Conservation (phyloP, 2,329 filamentous ascomycete species). For the Dothistroma septosporum region DNA sequence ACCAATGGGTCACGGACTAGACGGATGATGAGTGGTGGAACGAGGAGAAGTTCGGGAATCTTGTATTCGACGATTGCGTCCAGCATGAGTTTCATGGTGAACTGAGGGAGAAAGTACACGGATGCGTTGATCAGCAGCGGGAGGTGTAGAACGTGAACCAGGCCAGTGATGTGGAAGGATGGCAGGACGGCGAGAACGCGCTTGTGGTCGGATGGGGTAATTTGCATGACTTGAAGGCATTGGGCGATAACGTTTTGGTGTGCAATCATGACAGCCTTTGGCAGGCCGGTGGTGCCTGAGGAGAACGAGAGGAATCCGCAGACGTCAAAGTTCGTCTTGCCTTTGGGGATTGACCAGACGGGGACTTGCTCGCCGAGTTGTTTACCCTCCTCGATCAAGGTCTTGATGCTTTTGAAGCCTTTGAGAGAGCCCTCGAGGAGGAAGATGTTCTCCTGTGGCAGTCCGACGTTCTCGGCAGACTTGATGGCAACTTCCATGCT, state of each 20-base stretch:
- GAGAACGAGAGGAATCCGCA: conserved; percentile 53
- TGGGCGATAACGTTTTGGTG: conserved; percentile 57
- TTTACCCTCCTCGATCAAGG: conserved; percentile 44
- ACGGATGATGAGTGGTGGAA: conserved; percentile 59
- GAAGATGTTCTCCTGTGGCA: conserved; percentile 51
- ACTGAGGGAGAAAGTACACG: conserved; percentile 61
- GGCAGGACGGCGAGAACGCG: conserved; percentile 57
- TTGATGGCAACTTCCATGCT: conserved; percentile 53
- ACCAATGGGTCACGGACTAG: conserved; percentile 56
- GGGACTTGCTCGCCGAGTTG: conserved; percentile 43
- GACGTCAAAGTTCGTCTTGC: conserved; percentile 54
- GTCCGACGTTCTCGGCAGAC: conserved; percentile 53
- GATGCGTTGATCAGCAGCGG: conserved; percentile 62
- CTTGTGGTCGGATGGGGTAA: conserved; percentile 49
- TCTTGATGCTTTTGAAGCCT: conserved; percentile 49
- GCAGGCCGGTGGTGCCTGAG: conserved; percentile 48
- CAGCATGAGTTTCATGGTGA: conserved; percentile 59
- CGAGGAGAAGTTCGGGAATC: conserved; percentile 54
- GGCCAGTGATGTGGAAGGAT: conserved; percentile 60
- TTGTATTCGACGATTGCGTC: conserved; percentile 50
- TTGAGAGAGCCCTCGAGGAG: conserved; percentile 53
- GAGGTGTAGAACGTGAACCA: conserved; percentile 60
- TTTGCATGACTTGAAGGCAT: conserved; percentile 55
- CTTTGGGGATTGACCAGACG: conserved; percentile 48
- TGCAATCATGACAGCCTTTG: conserved; percentile 52